phyloP scores from a whole-genome alignment of 2,329 filamentous ascomycete genomes.

The Aspergillus aculeatus region DNA sequence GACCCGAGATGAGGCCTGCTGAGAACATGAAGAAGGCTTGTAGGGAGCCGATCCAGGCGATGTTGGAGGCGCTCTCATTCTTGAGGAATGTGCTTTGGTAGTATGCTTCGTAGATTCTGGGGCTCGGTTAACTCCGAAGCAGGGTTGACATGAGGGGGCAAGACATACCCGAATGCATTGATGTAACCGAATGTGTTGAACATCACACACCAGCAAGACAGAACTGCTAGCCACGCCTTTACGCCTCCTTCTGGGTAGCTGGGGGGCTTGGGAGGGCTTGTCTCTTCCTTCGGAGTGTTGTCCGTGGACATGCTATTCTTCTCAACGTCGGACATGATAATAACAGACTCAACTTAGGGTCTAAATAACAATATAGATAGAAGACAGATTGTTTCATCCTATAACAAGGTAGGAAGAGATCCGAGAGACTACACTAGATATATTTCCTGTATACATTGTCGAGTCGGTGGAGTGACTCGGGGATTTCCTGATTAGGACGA shows the following conservation, averaged over 20 bases:
- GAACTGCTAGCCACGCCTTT: constrained; percentile 26
- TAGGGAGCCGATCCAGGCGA: constrained; percentile 49
- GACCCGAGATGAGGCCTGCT: constrained; percentile 20
- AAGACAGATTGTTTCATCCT: neutral
- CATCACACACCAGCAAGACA: constrained; percentile 21
- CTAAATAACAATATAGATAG: neutral
- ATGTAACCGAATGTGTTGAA: constrained; percentile 31
- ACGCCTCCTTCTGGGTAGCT: constrained; percentile 28
- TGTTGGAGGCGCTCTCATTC: constrained; percentile 38
- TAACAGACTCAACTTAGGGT: neutral
- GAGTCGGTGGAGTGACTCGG: neutral
- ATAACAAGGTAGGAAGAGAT: no score
- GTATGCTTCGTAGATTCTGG: constrained; percentile 46
- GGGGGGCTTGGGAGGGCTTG: neutral
- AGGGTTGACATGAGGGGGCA: neutral
- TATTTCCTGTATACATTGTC: neutral
- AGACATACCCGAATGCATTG: constrained; percentile 26
- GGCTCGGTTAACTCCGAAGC: neutral
- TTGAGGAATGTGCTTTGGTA: constrained; percentile 44
- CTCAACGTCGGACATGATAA: neutral
- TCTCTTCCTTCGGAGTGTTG: neutral
- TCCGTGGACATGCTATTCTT: neutral
- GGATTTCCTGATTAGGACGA: neutral
- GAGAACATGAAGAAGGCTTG: constrained; percentile 29
- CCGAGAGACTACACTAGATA: neutral